These are phyloP conservation scores for Teunomyces panamensis DNA, from an alignment of 805 yeast species.

Conservation along the genomic window DNA sequence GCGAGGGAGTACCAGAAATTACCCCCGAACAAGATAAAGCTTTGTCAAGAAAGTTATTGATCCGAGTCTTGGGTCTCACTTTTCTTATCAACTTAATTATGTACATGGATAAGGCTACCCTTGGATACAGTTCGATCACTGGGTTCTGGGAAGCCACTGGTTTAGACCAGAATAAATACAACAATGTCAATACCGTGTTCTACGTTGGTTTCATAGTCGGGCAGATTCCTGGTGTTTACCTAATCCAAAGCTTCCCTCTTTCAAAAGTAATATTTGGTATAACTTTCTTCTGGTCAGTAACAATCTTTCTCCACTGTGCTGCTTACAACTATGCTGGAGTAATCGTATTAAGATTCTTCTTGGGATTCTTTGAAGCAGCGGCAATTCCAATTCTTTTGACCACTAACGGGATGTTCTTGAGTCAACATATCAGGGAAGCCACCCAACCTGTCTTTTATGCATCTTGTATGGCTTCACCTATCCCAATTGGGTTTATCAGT, in stretches of 20 bases:
- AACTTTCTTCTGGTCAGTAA: slow-evolving; percentile 43
- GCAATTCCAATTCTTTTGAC: slow-evolving; percentile 34
- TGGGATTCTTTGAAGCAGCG: slow-evolving; percentile 40
- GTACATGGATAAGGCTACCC: slow-evolving; percentile 51
- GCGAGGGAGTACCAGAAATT: slow-evolving; percentile 30
- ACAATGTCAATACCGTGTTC: slow-evolving; percentile 50
- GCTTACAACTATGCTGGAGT: slow-evolving; percentile 47
- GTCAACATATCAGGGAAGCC: slow-evolving; percentile 43
- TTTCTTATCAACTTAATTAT: slow-evolving; percentile 36
- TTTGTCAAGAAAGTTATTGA: slow-evolving; percentile 35
- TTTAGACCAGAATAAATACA: slow-evolving; percentile 40
- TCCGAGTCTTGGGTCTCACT: slow-evolving; percentile 32
- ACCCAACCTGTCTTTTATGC: slow-evolving; percentile 54
- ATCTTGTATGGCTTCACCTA: slow-evolving; percentile 49
- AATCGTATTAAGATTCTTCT: slow-evolving; percentile 45
- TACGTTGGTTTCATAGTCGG: slow-evolving; percentile 51
- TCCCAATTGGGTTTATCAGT: slow-evolving; percentile 51
- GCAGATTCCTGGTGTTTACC: slow-evolving; percentile 40
- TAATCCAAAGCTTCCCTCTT: slow-evolving; percentile 44
- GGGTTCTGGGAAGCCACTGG: slow-evolving; percentile 48
- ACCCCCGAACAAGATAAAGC: slow-evolving; percentile 42
- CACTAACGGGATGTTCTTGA: slow-evolving; percentile 51
- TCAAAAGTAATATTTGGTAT: slow-evolving; percentile 36
- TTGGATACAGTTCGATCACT: slow-evolving; percentile 47
- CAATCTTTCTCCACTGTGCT: slow-evolving; percentile 46